Evolutionary conservation across 331 rosid genomes (phyloP), one percentile per base, ranked within the genome.

Genomic region (Pyrus hybrid): DNA sequence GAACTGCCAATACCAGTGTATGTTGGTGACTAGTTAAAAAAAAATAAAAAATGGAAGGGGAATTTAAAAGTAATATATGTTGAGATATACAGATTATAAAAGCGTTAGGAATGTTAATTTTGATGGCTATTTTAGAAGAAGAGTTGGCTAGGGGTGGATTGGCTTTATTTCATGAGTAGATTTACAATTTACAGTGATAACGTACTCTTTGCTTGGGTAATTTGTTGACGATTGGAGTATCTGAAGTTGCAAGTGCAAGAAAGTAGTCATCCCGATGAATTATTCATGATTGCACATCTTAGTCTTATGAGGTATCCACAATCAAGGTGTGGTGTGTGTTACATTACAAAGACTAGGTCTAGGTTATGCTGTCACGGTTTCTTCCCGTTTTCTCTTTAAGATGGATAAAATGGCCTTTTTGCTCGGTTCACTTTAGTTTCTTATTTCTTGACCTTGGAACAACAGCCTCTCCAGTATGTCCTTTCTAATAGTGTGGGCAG

Each of bases 1-100:
- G 75, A 76, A 65, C 37, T 69, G 51, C 57, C 63, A 67, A 32
- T 10, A 25, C 71, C 30, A 33, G 77, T 76, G 70, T 64, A 62
- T 75, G 67, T 77, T 28, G 35, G 30, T 56, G 64, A 66, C 75
- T 67, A 28, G 20, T 67, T 35, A 33, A 22, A 37, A 37, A 37
- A 37, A 28, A 28, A 26, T 3, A 18, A 68, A 16, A 17, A 37
- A 14, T 25, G 54, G 56, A 79, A 47, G 35, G 45, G 67, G 75
- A 56, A 63, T 62, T 71, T 80, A 28, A 72, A 73, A 70, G 57
- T 64, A 32, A 18, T 56, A 18, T 71, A 20, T 58, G 17, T 58
- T 23, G 60, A 7, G 23, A 22, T 45, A 23, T 54, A 17, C 21
- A 47, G 33, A 7, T 7, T 43, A 51, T 41, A 41, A 67, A 37